A percentile compares a stretch with the other conserved stretches of the same genome.
Conservation (phyloP, 1,139 yeast genomes). For the Debaryomyces udenii region DNA sequence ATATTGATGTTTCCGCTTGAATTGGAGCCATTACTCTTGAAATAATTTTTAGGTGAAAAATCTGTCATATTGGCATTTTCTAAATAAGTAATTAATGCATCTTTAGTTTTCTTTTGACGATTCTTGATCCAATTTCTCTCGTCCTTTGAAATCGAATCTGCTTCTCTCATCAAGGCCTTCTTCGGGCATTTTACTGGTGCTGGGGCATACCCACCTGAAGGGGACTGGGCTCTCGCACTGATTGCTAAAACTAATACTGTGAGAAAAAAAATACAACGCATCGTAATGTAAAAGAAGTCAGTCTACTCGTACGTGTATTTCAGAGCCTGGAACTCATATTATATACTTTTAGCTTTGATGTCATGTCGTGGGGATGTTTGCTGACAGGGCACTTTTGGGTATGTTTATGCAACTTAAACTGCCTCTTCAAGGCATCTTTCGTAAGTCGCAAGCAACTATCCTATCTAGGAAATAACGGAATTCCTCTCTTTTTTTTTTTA, state of each 20-base stretch:
- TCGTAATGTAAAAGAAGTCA: not conserved
- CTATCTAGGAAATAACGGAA: not conserved
- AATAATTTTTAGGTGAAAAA: constrained; percentile 54
- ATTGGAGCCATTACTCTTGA: constrained; percentile 25
- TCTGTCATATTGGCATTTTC: constrained; percentile 59
- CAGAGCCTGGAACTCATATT: no score
- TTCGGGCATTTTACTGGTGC: constrained; percentile 59
- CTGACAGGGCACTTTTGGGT: no score
- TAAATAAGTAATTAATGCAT: constrained; percentile 58
- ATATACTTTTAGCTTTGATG: no score
- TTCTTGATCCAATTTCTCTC: constrained; percentile 45
- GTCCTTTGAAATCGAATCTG: constrained; percentile 33
- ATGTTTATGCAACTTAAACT: no score
- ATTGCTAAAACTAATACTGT: constrained; percentile 1
- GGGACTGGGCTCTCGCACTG: constrained; percentile 47
- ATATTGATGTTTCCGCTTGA: constrained; percentile 48
- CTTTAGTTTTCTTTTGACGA: constrained; percentile 57
- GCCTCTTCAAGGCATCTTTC: not conserved
- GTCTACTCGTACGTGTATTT: no score
- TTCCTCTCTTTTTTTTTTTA: no score
- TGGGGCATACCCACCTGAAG: constrained; percentile 68
- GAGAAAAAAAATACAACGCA: constrained; percentile 3
- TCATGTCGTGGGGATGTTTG: no score
- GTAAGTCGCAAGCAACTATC: constrained; percentile 5
- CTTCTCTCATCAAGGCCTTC: constrained; percentile 37